Conservation (phyloP, 306 rosid species). For the Cicer pinnatifidum region DNA sequence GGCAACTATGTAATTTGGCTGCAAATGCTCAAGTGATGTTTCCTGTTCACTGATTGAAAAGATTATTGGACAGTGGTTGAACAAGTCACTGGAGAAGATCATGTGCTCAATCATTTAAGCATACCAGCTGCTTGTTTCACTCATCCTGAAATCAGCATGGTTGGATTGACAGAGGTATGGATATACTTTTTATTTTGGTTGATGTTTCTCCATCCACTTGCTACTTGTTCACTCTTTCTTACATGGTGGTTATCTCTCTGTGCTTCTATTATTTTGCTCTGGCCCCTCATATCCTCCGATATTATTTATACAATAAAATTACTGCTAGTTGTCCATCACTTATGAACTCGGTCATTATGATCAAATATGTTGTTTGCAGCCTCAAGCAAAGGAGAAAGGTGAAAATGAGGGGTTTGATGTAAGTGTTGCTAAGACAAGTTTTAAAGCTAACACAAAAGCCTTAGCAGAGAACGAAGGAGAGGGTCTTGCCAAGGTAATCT, state of each 20-base stretch:
- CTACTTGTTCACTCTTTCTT: conserved; percentile 33
- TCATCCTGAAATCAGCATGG: conserved; percentile 97
- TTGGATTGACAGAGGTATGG: conserved; percentile 83
- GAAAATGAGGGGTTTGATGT: conserved; percentile 86
- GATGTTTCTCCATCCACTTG: conserved; percentile 11
- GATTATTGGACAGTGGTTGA: conserved; percentile 75
- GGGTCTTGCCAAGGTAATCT: conserved; percentile 86
- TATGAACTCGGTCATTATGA: conserved; percentile 31
- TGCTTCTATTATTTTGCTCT: conserved; percentile 3
- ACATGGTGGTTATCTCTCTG: background rate
- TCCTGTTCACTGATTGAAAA: conserved; percentile 17
- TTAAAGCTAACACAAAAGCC: conserved; percentile 98
- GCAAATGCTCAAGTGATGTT: background rate
- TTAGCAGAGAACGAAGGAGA: conserved; percentile 98
- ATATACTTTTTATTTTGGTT: conserved; percentile 15
- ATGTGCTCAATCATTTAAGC: conserved; percentile 90
- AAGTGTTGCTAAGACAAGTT: conserved; percentile 88
- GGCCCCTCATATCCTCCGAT: background rate
- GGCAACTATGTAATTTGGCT: conserved; percentile 35
- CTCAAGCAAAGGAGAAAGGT: conserved; percentile 93
- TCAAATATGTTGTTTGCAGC: conserved; percentile 61
- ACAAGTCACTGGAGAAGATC: conserved; percentile 91
- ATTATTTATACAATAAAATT: conserved; percentile 30
- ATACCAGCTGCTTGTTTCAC: conserved; percentile 97
- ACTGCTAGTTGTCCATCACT: background rate